These are phyloP conservation scores for Fusarium heterosporum DNA, from an alignment of 2,329 filamentous ascomycete genomes.

Conservation along the genomic window DNA sequence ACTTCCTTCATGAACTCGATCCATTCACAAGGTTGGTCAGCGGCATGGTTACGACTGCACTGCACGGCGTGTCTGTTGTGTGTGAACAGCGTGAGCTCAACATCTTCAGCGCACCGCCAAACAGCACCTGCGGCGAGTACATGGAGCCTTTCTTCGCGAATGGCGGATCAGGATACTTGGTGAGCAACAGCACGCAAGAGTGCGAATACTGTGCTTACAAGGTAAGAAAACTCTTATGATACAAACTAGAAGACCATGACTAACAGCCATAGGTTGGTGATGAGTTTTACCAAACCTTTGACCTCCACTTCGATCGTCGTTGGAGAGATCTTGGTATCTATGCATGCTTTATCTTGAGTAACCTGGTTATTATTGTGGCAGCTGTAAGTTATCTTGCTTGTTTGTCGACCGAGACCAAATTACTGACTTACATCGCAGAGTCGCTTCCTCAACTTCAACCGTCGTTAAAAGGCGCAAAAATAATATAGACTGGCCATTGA, in stretches of 20 bases:
- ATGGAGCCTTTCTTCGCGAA: conserved; percentile 48
- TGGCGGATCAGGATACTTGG: conserved; percentile 79
- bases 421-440: conserved; percentile 51
- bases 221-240: conserved; percentile 57
- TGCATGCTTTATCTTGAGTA: conserved; percentile 79
- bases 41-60: conserved; percentile 73
- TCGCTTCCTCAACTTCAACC: conserved; percentile 66
- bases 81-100: conserved; percentile 69
- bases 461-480: conserved; percentile 52
- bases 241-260: conserved; percentile 77
- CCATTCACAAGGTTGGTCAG: conserved; percentile 74
- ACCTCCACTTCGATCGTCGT: conserved; percentile 73
- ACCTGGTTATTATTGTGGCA: conserved; percentile 71
- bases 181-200: conserved; percentile 70
- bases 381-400: conserved; percentile 58
- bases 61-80: conserved; percentile 63
- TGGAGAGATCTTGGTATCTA: conserved; percentile 90
- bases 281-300: conserved; percentile 78
- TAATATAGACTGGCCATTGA: not conserved
- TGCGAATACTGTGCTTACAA: conserved; percentile 88
- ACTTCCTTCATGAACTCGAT: conserved; percentile 74
- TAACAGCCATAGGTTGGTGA: conserved; percentile 85
- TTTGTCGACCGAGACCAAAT: not conserved
- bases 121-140: conserved; percentile 49
- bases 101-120: conserved; percentile 70